Evolutionary conservation across 345 rosid genomes (phyloP), one percentile per base, ranked within the genome.

Genomic region (Euphorbia pulcherrima): DNA sequence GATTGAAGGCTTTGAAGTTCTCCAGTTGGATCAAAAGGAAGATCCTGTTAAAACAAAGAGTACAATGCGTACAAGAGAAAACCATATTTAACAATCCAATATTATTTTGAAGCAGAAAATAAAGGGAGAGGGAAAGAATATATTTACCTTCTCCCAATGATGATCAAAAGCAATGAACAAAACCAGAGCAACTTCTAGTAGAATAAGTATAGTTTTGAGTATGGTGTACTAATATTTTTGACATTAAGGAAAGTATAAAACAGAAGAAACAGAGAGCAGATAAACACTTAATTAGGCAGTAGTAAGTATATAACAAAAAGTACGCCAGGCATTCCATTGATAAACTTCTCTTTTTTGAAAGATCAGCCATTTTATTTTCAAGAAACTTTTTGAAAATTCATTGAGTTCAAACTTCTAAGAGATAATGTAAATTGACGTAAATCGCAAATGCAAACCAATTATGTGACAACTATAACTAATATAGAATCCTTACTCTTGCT

Each of bases 11-110:
- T 86, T 60, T 80, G 77, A 75, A 93, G 87, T 72, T 89, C 96
- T 72, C 97, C 97, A 58, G 97, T 90, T 70, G 97, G 87, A 78
- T 93, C 98, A 59, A 71, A 78, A 18, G 97, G 98, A 74, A 93
- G 88, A 85, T 85, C 90, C 98, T 93, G 85, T 48, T 21, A 2
- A 47, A 74, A 35, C 27, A 8, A 65, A 35, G 29, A 37, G 23
- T 13, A 24, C 18, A 64, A 50, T 3, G 4, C 23, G 47, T 40
- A 60, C 35, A 64, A 10, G 33, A 54, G 13, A 11, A 67, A 70
- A 53, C 33, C 41, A 62, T 21, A 13, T 14, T 18, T 0, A 39
- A 21, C 33, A 9, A 2, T 20, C 27, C 13, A 51, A 13, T 2
- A 33, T 17, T 44, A 1, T 44, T 44, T 44, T 44, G 0, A 11